Base-by-base conservation (phyloP, 805 yeast species). In the Ascoidea tarda region DNA sequence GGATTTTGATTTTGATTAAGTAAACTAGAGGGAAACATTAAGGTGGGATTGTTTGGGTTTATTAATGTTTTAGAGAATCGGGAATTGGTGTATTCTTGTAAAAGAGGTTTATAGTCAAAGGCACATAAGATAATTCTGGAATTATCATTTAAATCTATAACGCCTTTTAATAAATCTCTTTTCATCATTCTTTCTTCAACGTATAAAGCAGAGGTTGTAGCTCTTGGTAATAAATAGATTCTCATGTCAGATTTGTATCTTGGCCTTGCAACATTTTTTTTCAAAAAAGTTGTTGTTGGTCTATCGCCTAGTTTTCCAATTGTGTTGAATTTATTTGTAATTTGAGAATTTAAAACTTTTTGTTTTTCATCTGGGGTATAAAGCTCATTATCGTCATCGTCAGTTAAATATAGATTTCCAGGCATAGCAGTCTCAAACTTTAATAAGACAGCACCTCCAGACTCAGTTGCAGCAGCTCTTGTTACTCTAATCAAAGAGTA, bases 241-340 rank as follows among this genome's bases (percentile, higher is more conserved):
- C 78, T 76, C 85, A 80, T 80, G 57, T 76, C 77, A 5, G 78
- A 69, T 60, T 80, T 80, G 62, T 80, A 80, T 42, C 85, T 63
- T 10, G 85, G 85, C 57, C 83, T 66, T 12, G 84, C 84, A 42
- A 79, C 73, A 31, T 74, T 68, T 54, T 77, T 77, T 62, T 80
- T 80, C 50, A 80, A 63, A 59, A 76, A 79, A 4, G 74, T 63
- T 46, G 78, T 71, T 32, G 72, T 66, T 1, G 79, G 76, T 38
- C 68, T 63, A 49, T 74, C 77, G 32, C 72, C 72, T 1, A 59
- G 56, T 33, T 62, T 61, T 1, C 64, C 64, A 51, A 60, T 55
- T 38, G 44, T 38, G 14, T 38, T 38, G 0, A 59, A 53, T n/a
- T 57, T 60, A 16, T 21, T 33, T 14, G 14, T 6, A 21, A 31